Evolutionary conservation across 768 basidiomycete genomes (phyloP), one percentile per base, ranked within the genome.

Genomic region (Sporobolomyces pararoseus): DNA sequence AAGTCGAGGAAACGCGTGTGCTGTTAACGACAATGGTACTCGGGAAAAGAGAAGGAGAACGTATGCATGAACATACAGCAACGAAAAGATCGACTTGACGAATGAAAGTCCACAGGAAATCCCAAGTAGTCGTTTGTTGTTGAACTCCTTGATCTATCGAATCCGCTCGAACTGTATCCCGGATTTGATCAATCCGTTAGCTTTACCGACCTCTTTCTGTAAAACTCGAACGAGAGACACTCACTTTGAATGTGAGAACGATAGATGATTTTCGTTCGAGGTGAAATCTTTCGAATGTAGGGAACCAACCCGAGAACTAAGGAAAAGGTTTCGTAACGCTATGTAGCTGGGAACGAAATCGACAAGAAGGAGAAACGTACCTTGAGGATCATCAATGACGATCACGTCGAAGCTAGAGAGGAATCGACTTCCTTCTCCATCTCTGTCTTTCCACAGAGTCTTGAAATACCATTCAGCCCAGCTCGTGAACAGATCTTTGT

Each of bases 101-200:
- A 77, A 97, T 91, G 80, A 90, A 92, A 75, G 90, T 87, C 88
- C 89, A 96, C 19, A 97, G 84, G 80, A 92, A 97, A 76, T 93
- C 85, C 92, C 93, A 97, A 23, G 94, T 91, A 75, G 89, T 88
- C 77, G 88, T 86, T 77, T 94, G 91, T 27, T 90, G 89, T 17
- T 91, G 91, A 35, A 87, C 88, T 29, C 86, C 81, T 31, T 86
- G 83, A 78, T 92, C 89, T 29, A 91, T 86, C 49, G 96, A 87
- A 78, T 93, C 89, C 74, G 88, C 80, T 69, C 79, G 78, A 66
- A 81, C 77, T 78, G 68, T 17, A 10, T 27, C 47, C n/a, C n/a
- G n/a, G n/a, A 39, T 10, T 61, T 42, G 31, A 65, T 59, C n/a
- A 54, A 39, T 29, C 32, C 55, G 19, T 32, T 35, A 12, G 50